A percentile compares a stretch with the other conserved stretches of the same genome.
phyloP scores from a whole-genome alignment of 2,329 filamentous ascomycete genomes.

The Lachnellula arida region DNA sequence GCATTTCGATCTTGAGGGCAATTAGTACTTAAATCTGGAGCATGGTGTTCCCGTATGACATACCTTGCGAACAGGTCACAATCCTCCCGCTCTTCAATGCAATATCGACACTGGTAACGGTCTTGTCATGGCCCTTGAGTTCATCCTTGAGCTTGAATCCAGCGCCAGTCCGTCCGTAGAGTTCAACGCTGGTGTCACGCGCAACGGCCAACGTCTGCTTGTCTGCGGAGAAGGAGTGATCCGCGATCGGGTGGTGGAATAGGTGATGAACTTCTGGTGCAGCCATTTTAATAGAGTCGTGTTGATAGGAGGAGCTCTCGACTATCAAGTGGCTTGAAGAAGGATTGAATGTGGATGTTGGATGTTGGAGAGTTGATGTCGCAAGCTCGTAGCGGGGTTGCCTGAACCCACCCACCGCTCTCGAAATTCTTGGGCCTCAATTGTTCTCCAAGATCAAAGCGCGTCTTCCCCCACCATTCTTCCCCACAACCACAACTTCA shows the following conservation, averaged over 20 bases:
- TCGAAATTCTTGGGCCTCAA: neutral
- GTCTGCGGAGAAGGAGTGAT: slow-evolving; percentile 97
- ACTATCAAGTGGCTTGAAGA: slow-evolving; percentile 61
- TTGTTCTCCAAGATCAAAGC: neutral
- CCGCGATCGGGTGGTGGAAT: slow-evolving; percentile 92
- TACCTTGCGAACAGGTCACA: slow-evolving; percentile 94
- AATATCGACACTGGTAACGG: slow-evolving; percentile 93
- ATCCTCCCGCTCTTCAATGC: slow-evolving; percentile 87
- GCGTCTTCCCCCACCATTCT: neutral
- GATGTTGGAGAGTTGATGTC: slow-evolving; percentile 1
- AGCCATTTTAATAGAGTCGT: slow-evolving; percentile 54
- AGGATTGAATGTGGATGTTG: slow-evolving; percentile 5
- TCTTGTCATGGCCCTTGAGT: slow-evolving; percentile 95
- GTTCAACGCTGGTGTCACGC: slow-evolving; percentile 83
- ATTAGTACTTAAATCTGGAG: neutral
- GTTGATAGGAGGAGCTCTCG: slow-evolving; percentile 95
- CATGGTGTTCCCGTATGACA: slow-evolving; percentile 18
- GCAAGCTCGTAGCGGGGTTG: slow-evolving; percentile 3
- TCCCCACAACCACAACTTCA: slow-evolving; percentile 4
- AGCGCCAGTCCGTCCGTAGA: slow-evolving; percentile 70
- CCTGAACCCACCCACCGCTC: neutral
- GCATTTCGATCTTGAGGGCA: slow-evolving; percentile 77
- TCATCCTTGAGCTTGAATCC: slow-evolving; percentile 85
- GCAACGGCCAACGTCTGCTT: slow-evolving; percentile 84
- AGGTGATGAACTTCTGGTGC: slow-evolving; percentile 90